A percentile compares a stretch with the other conserved stretches of the same genome.
phyloP scores from a whole-genome alignment of 179 eudicot genomes.

The Spergularia azorica region DNA sequence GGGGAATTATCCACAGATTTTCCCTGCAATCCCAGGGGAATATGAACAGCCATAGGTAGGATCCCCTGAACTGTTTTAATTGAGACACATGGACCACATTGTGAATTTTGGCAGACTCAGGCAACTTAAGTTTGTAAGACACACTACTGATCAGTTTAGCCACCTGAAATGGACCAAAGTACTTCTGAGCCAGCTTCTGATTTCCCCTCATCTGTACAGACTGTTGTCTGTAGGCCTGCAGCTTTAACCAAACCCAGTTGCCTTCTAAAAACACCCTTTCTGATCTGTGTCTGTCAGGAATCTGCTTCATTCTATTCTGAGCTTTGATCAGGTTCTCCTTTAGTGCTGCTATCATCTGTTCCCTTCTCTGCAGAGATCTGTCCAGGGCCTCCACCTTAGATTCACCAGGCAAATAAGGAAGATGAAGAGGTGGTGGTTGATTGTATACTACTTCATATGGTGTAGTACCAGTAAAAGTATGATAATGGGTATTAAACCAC shows the following conservation, averaged over 20 bases:
- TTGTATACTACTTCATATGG: constrained; percentile 4
- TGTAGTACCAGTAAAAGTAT: background rate
- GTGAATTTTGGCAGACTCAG: background rate
- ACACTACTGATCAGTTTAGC: background rate
- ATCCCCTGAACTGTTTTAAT: background rate
- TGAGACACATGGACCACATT: background rate
- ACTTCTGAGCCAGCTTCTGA: background rate
- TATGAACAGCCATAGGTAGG: background rate
- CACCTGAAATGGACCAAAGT: background rate
- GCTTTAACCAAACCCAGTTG: too few relatives aligned
- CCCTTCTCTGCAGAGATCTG: too few relatives aligned
- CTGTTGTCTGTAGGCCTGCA: too few relatives aligned
- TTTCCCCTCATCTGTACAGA: background rate
- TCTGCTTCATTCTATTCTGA: too few relatives aligned
- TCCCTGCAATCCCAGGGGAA: background rate
- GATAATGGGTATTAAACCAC: constrained; percentile 9
- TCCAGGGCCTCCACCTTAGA: background rate
- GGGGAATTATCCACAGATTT: background rate
- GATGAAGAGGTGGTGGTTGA: background rate
- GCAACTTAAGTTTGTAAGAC: background rate
- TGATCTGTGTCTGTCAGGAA: too few relatives aligned
- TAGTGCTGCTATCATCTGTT: too few relatives aligned
- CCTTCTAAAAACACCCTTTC: too few relatives aligned
- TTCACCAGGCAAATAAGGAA: constrained; percentile 1
- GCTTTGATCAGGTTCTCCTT: too few relatives aligned